phyloP scores from a whole-genome alignment of 306 rosid species.

The Senna siamea region DNA sequence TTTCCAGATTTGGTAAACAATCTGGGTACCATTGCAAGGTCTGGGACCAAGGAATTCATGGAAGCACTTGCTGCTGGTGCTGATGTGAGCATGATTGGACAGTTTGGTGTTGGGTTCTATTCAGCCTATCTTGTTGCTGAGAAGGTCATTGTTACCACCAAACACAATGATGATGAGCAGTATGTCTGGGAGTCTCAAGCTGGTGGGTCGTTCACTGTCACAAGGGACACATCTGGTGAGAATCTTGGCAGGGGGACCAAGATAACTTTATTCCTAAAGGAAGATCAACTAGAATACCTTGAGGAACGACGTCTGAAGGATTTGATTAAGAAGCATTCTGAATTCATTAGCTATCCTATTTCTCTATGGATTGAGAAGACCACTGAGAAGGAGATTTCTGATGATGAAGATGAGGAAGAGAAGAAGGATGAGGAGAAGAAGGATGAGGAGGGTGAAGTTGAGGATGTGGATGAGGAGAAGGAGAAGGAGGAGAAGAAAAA shows the following conservation, averaged over 20 bases:
- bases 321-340: constrained; percentile 91
- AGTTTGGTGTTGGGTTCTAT: constrained; percentile 97
- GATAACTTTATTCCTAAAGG: constrained; percentile 79
- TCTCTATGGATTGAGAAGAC: constrained; percentile 95
- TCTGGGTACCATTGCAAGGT: constrained; percentile 94
- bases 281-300: constrained; percentile 93
- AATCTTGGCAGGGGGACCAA: constrained; percentile 85
- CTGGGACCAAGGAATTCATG: constrained; percentile 98
- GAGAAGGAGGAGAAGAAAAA: constrained; percentile 90
- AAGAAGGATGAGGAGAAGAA: constrained; percentile 80
- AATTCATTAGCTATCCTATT: constrained; percentile 95
- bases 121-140: constrained; percentile 92
- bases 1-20: constrained; percentile 90
- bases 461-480: constrained; percentile 86
- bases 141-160: constrained; percentile 81
- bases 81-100: constrained; percentile 98
- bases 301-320: constrained; percentile 92
- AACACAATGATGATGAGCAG: constrained; percentile 95
- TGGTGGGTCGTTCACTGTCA: constrained; percentile 91
- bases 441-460: constrained; percentile 91
- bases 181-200: constrained; percentile 98
- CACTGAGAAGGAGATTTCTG: constrained; percentile 88
- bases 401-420: constrained; percentile 83
- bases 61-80: constrained; percentile 99
- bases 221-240: constrained; percentile 85